Evolutionary conservation across 2,329 filamentous ascomycete species (phyloP).

Genomic region (Grosmannia serpens): DNA sequence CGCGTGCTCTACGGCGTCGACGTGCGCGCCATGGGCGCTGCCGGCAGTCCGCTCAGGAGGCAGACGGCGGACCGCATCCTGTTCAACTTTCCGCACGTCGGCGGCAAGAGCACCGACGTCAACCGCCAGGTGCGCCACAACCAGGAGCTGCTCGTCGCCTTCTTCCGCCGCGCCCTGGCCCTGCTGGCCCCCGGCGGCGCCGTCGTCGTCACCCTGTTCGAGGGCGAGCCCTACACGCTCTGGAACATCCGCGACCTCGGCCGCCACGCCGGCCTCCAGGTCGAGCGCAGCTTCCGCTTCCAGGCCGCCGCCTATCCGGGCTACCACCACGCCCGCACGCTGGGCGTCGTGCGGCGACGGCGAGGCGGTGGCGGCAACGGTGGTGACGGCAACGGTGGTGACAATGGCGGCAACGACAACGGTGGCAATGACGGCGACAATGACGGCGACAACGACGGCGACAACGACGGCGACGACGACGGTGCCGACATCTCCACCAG

Average conservation of each 20-base stretch:
- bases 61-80: slow-evolving; percentile 51
- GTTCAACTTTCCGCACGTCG: slow-evolving; percentile 97
- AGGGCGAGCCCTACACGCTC: slow-evolving; percentile 84
- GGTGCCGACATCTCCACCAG: slow-evolving; percentile 11
- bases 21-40: slow-evolving; percentile 46
- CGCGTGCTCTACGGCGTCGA: slow-evolving; percentile 52
- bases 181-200: slow-evolving; percentile 44
- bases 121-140: slow-evolving; percentile 91
- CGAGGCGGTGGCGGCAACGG: not conserved
- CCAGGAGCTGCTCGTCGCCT: slow-evolving; percentile 62
- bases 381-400: slow-evolving; percentile 7
- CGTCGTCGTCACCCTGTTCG: slow-evolving; percentile 80
- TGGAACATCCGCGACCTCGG: slow-evolving; percentile 91
- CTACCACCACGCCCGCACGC: slow-evolving; percentile 61
- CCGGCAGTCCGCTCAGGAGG: not conserved
- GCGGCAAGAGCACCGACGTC: slow-evolving; percentile 82
- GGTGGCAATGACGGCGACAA: not conserved
- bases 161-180: slow-evolving; percentile 45
- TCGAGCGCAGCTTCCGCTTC: slow-evolving; percentile 61
- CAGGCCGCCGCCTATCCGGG: slow-evolving; percentile 56
- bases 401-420: slow-evolving; percentile 6
- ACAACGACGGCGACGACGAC: not conserved
- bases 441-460: not conserved
- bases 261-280: slow-evolving; percentile 61
- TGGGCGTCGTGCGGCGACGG: slow-evolving; percentile 43